Conservation (phyloP, 768 basidiomycete genomes). For the Leucosporidium scottii region DNA sequence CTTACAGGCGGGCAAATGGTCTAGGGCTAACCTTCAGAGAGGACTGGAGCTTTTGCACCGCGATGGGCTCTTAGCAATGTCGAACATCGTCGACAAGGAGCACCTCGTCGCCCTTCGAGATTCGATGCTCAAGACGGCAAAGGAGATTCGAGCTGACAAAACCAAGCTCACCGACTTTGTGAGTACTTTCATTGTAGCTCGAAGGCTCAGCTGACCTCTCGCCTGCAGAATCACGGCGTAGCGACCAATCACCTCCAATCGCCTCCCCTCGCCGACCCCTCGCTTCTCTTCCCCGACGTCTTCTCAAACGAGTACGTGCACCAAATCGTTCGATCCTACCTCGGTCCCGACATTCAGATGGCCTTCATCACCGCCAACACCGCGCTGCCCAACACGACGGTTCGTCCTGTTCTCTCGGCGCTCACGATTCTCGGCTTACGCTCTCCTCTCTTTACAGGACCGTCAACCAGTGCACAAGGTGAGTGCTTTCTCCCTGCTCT, state of each 20-base stretch:
- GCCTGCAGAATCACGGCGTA: background rate
- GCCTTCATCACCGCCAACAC: constrained; percentile 17
- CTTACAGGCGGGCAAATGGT: too few relatives aligned
- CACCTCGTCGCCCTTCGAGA: background rate
- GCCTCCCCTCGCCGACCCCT: background rate
- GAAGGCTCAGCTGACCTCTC: too few relatives aligned
- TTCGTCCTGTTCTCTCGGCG: too few relatives aligned
- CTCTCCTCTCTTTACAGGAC: too few relatives aligned
- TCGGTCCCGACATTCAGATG: constrained; percentile 3
- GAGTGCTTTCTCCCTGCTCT: too few relatives aligned
- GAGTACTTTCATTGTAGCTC: too few relatives aligned
- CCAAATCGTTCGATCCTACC: constrained; percentile 3
- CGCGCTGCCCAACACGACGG: too few relatives aligned
- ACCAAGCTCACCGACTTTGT: background rate
- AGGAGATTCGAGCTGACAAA: background rate
- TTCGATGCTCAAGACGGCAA: background rate
- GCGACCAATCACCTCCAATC: constrained; percentile 7
- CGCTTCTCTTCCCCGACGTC: constrained; percentile 1
- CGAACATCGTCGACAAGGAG: background rate
- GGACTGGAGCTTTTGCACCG: background rate
- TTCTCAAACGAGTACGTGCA: constrained; percentile 5
- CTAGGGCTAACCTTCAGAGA: too few relatives aligned
- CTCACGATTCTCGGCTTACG: too few relatives aligned
- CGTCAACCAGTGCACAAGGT: too few relatives aligned
- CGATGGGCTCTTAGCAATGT: background rate